Base-by-base conservation (phyloP, 345 rosid genomes). In the Dimocarpus longan region DNA sequence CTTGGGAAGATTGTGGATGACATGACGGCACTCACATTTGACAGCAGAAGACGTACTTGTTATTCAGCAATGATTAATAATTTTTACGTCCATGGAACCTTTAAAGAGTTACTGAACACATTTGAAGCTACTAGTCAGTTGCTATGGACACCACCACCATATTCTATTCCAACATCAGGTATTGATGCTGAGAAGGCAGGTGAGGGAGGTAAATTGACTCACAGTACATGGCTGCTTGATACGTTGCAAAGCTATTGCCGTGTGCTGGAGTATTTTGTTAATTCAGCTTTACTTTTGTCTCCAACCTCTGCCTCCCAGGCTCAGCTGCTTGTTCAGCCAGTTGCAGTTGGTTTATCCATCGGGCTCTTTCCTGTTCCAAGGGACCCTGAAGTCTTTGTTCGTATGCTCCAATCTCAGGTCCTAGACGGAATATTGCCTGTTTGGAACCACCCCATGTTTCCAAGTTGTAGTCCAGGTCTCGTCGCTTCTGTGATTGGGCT, bases 101-200 rank as follows among this genome's bases (percentile, higher is more conserved):
- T 95, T 62, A 95, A 82, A 89, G 95, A 95, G 82, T 86, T 95
- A 73, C 93, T 95, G 19, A 91, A 93, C 70, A 95, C 99, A 62
- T 95, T 95, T 87, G 98, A 91, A 85, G 99, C 98, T 62, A 95
- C 99, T 15, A 93, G 97, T 81, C 97, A 92, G 84, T 80, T 93
- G 84, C 85, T 93, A 60, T 95, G 99, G 99, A 87, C 92, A 4
- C 81, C 84, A 5, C 98, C 85, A 5, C 98, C 99, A 0, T 84
- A 79, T 77, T 84, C 93, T 59, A 63, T 90, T 56, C 86, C 89
- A 62, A 77, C 90, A 42, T 73, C 90, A 19, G 85, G 80, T 77
- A 71, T 75, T 88, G 97, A 91, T 78, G 83, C 88, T 63, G 91
- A 91, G 71, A 95, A 93, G 82, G 84, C 88, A 66, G 88, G 81